Evolutionary conservation across 2,329 filamentous ascomycete genomes (phyloP), one percentile per base, ranked within the genome.

Genomic region (Fusarium musae): DNA sequence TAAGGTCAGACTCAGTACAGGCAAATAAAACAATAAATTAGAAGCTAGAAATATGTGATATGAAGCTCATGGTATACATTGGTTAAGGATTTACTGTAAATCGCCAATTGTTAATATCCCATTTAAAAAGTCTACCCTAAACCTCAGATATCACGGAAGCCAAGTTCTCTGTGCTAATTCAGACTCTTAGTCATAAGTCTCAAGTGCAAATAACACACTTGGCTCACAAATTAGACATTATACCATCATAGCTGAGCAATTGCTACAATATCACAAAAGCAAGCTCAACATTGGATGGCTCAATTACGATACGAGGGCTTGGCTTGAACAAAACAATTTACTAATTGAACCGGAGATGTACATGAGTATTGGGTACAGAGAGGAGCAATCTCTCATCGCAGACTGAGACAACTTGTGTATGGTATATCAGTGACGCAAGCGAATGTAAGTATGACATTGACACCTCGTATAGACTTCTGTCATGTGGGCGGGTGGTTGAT

Each of bases 231-330:
- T 2, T 19, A 17, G 42, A 19, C 16, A 44, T 44, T 44, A 9
- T 19, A 1, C 23, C 10, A 17, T 28, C 23, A 44, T 5, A 6
- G 6, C 10, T 26, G 2, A 12, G 12, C 16, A 17, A 28, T 19
- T 44, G 10, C 23, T 44, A 26, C 42, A 26, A 12, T 9, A 3
- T 13, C 23, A 5, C 10, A 3, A 28, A 44, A 19, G 23, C 4
- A 44, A 17, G 3, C 10, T 8, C 10, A 19, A 19, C 42, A 19
- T 19, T 5, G 2, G 16, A 44, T 28, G 1, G 1, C 10, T 19
- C 16, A 5, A 9, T 44, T 3, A 28, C 10, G 5, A 2, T 12
- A 26, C 1, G 16, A 4, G 15, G 10, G 6, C 8, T 44, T 19
- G 10, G 10, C 23, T 26, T 4, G 10, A 6, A 12, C 4, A 3